Percentiles rank a stretch among this genome's conserved stretches.
These are phyloP conservation scores for Russula abietina DNA, from an alignment of 768 basidiomycete species.

Conservation along the genomic window DNA sequence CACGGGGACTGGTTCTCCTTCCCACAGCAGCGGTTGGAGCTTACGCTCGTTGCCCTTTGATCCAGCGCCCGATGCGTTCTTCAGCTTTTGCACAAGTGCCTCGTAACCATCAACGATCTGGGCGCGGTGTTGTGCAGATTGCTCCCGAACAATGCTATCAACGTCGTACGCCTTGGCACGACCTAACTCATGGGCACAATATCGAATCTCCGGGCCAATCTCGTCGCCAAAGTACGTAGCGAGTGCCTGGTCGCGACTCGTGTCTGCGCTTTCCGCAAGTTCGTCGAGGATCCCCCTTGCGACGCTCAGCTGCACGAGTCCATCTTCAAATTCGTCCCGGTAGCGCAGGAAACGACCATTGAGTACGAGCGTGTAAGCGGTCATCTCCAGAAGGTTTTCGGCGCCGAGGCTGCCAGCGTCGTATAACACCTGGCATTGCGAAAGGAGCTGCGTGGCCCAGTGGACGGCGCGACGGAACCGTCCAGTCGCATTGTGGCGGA, in stretches of 20 bases:
- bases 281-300: slow-evolving; percentile 69
- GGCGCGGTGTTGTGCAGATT: slow-evolving; percentile 50
- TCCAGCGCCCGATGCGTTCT: slow-evolving; percentile 37
- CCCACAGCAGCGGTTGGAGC: slow-evolving; percentile 65
- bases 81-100: slow-evolving; percentile 46
- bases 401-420: slow-evolving; percentile 47
- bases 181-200: slow-evolving; percentile 87
- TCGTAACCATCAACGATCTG: slow-evolving; percentile 62
- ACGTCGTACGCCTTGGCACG: slow-evolving; percentile 74
- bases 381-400: slow-evolving; percentile 58
- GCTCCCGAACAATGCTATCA: slow-evolving; percentile 62
- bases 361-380: slow-evolving; percentile 72
- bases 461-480: slow-evolving; percentile 74
- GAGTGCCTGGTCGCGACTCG: slow-evolving; percentile 82
- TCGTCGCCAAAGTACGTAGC: slow-evolving; percentile 80
- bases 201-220: slow-evolving; percentile 84
- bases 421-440: slow-evolving; percentile 63
- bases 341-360: slow-evolving; percentile 80
- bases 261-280: slow-evolving; percentile 55
- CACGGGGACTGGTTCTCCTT: slow-evolving; percentile 75
- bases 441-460: slow-evolving; percentile 73
- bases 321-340: slow-evolving; percentile 68
- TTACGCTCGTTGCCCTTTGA: slow-evolving; percentile 40
- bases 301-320: slow-evolving; percentile 68
- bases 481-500: slow-evolving; percentile 70